Evolutionary conservation across 257 asterid genomes (phyloP).

Genomic region (Fraxinus anomala): DNA sequence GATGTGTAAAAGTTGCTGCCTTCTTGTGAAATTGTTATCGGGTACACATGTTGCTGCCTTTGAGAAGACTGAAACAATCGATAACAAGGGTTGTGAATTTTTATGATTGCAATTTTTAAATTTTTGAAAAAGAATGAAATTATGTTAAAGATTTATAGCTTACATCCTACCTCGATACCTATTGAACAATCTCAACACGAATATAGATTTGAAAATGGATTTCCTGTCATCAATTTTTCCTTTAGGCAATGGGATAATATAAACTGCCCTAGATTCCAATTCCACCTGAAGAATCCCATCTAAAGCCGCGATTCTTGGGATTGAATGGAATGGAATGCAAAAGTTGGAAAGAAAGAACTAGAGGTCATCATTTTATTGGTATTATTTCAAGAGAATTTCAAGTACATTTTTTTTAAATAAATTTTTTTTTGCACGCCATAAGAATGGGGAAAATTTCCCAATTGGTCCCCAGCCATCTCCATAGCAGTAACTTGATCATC

Average conservation of each 20-base stretch:
- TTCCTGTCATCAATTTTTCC: slow-evolving; percentile 19
- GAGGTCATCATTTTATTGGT: slow-evolving; percentile 9
- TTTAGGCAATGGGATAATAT: slow-evolving; percentile 28
- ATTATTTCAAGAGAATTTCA: background rate
- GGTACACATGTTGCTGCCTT: too few species aligned
- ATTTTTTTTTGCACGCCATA: too few species aligned
- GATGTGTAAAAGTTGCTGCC: too few species aligned
- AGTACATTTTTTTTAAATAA: too few species aligned
- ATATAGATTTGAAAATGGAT: slow-evolving; percentile 25
- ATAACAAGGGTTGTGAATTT: too few species aligned
- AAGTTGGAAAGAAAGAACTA: slow-evolving; percentile 24
- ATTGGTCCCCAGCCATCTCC: background rate
- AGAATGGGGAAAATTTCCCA: too few species aligned
- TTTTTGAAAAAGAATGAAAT: background rate
- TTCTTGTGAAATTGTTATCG: too few species aligned
- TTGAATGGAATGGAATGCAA: slow-evolving; percentile 30
- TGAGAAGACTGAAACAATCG: too few species aligned
- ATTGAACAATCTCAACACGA: background rate
- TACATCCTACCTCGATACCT: background rate
- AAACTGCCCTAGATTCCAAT: slow-evolving; percentile 27
- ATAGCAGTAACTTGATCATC: background rate
- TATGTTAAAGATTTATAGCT: background rate
- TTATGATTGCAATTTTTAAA: background rate
- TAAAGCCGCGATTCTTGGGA: slow-evolving; percentile 43
- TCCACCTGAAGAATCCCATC: slow-evolving; percentile 30